Percentiles rank a stretch among this genome's conserved stretches.
Conservation (phyloP, 352 stramenopile genomes). For the Phytophthora megakarya region DNA sequence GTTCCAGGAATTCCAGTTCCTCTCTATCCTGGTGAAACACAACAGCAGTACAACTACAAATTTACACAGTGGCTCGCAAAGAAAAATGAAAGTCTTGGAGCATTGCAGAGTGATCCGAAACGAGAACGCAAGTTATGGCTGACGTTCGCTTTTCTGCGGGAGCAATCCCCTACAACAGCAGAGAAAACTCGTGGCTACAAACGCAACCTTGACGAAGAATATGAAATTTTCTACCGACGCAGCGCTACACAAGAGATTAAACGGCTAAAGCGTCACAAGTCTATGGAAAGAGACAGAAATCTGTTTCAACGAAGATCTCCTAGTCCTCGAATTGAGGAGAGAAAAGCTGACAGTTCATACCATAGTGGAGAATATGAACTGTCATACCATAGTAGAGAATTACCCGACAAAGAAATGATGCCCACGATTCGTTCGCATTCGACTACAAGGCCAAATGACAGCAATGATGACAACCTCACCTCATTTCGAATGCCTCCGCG, state of each 20-base stretch:
- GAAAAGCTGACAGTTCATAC: not conserved
- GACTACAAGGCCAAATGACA: conserved; percentile 7
- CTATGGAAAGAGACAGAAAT: conserved; percentile 14
- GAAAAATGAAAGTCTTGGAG: conserved; percentile 9
- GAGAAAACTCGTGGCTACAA: not conserved
- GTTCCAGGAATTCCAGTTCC: not conserved
- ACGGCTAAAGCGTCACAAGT: conserved; percentile 7
- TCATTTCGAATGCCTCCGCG: conserved; percentile 5
- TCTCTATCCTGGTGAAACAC: conserved; percentile 1
- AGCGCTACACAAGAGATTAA: conserved; percentile 8
- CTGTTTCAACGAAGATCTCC: not conserved
- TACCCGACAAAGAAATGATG: not conserved
- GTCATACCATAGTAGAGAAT: not conserved
- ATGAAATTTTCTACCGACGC: conserved; percentile 14
- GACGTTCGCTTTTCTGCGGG: conserved; percentile 14
- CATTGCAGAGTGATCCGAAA: not conserved
- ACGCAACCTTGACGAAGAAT: conserved; percentile 22
- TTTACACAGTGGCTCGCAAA: conserved; percentile 10
- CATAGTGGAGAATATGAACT: not conserved
- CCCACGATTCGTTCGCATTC: not conserved
- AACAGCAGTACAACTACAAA: conserved; percentile 4
- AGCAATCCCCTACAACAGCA: not conserved
- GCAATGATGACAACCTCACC: not conserved
- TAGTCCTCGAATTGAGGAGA: not conserved
- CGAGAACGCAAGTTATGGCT: conserved; percentile 24